Evolutionary conservation across 2,329 filamentous ascomycete species (phyloP), one percentile per base, ranked within the genome.

Genomic region (Cercospora janseana): DNA sequence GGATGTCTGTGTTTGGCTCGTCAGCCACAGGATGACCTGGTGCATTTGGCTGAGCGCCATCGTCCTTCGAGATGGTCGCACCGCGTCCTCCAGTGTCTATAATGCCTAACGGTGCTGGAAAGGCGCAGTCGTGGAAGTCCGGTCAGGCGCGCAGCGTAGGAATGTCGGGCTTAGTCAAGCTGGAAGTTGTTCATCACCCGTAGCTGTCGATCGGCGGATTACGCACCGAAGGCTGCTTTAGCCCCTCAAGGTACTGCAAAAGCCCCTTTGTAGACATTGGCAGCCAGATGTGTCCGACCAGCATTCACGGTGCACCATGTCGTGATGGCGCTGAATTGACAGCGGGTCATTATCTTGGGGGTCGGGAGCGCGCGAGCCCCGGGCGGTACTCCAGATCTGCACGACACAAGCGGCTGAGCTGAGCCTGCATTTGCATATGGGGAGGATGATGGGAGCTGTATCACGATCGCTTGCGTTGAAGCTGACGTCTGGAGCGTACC

Each of bases 381-480:
- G 35, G 26, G n/a, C 26, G 35, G 35, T 40, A 40, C 35, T 24
- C 35, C 35, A 38, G 34, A 40, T 26, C 20, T 40, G 35, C 35
- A 40, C 35, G 26, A 40, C 20, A 38, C 21, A 26, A n/a, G 35
- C 35, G 35, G 35, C 35, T 26, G 20, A 26, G 35, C 35, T 23
- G 35, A 40, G 35, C 26, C 35, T 40, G 35, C 35, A 21, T 32
- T 40, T 23, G 35, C 35, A 40, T 40, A 34, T 18, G n/a, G 15
- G n/a, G n/a, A n/a, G n/a, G n/a, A n/a, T 34, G 20, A 9, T 15
- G 35, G 16, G 26, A 40, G 35, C 35, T 26, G 35, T 26, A 20
- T 23, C 20, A 12, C 35, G 35, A 40, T 26, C 21, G 35, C 35
- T 40, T 26, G 3, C 4, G 35, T n/a, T 6, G n/a, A n/a, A n/a